These are phyloP conservation scores for Oehlia diaphana DNA, from an alignment of 192 early-diverging fungal species.

Conservation along the genomic window DNA sequence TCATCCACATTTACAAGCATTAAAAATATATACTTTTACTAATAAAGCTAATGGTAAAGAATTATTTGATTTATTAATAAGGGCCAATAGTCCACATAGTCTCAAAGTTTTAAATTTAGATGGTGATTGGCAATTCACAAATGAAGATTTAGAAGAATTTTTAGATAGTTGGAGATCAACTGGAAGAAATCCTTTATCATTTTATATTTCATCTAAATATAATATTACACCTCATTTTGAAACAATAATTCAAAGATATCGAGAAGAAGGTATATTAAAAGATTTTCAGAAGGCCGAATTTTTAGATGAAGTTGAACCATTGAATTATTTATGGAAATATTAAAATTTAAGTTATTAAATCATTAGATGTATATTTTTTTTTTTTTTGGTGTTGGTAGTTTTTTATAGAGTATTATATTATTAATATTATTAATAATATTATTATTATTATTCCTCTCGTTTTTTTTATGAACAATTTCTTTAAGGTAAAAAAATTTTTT, in stretches of 20 bases:
- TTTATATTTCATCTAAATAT: not conserved
- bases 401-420: not conserved
- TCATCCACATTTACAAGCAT: not conserved
- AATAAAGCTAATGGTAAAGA: not conserved
- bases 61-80: not conserved
- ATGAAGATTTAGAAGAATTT: not conserved
- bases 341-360: not conserved
- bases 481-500: not conserved
- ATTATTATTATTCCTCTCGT: not conserved
- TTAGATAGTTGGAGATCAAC: not conserved
- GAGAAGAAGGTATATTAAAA: not conserved
- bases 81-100: not conserved
- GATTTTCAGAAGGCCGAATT: not conserved
- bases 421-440: not conserved
- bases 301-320: constrained; percentile 4
- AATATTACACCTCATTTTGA: not conserved
- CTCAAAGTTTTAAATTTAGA: constrained; percentile 4
- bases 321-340: not conserved
- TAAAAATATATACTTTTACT: not conserved
- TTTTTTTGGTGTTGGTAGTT: not conserved
- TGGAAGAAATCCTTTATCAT: not conserved
- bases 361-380: not conserved
- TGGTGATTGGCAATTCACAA: not conserved
- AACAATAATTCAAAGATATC: not conserved
- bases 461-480: not conserved